phyloP scores from a whole-genome alignment of 371 early-diverging fungal genomes.

The Lichtheimia ornata region DNA sequence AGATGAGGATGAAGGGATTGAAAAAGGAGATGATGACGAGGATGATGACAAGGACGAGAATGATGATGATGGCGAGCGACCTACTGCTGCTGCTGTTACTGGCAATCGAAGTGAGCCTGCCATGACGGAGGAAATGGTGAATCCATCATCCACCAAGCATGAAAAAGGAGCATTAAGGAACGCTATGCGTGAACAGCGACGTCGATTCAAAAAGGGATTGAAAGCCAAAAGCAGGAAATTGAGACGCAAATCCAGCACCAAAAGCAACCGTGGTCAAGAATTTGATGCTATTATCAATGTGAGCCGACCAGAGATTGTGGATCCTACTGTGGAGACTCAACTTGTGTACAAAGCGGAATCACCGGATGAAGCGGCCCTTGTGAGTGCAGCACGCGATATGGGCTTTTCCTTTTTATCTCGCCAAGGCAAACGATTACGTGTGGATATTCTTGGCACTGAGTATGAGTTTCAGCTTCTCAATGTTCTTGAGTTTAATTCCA shows the following conservation, averaged over 20 bases:
- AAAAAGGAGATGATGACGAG: conserved; percentile 15
- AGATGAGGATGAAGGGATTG: conserved; percentile 7
- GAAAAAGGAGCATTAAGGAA: conserved; percentile 5
- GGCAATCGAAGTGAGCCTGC: not conserved
- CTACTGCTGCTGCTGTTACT: too few species aligned
- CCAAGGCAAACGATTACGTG: conserved; percentile 35
- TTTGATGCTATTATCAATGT: conserved; percentile 16
- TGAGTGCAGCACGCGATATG: conserved; percentile 82
- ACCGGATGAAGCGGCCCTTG: conserved; percentile 87
- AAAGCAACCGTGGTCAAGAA: conserved; percentile 16
- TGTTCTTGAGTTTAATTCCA: conserved; percentile 89
- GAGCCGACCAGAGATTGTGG: conserved; percentile 25
- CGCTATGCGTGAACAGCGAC: conserved; percentile 7
- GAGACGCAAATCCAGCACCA: conserved; percentile 7
- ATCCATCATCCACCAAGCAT: not conserved
- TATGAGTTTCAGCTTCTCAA: conserved; percentile 74
- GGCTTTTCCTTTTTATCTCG: conserved; percentile 80
- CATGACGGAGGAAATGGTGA: not conserved
- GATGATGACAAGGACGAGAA: conserved; percentile 5
- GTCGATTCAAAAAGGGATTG: conserved; percentile 12
- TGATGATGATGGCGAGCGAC: conserved; percentile 10
- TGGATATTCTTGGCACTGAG: conserved; percentile 69
- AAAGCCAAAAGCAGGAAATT: conserved; percentile 6
- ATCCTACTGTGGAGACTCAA: conserved; percentile 33
- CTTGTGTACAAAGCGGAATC: conserved; percentile 69